A percentile compares a stretch with the other conserved stretches of the same genome.
These are phyloP conservation scores for Millerozyma acaciae DNA, from an alignment of 805 yeast species.

Conservation along the genomic window DNA sequence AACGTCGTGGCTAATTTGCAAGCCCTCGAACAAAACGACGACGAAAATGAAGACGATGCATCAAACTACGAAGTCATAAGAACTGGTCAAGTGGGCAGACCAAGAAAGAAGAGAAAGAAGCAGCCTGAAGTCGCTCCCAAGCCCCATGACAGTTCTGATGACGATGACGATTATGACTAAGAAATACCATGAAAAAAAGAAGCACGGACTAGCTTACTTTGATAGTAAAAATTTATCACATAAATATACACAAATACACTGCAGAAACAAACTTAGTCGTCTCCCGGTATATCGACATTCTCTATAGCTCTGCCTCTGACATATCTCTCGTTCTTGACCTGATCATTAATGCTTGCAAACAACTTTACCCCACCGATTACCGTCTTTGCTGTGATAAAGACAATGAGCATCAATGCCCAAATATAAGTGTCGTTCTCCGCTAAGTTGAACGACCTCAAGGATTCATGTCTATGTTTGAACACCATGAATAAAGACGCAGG, in stretches of 20 bases:
- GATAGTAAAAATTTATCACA: too few species aligned
- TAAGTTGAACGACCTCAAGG: slow-evolving; percentile 1
- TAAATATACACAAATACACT: neutral
- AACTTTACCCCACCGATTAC: slow-evolving; percentile 8
- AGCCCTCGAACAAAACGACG: slow-evolving; percentile 14
- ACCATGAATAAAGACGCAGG: slow-evolving; percentile 8
- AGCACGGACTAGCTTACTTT: too few species aligned
- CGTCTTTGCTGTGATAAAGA: slow-evolving; percentile 11
- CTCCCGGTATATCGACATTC: slow-evolving; percentile 22
- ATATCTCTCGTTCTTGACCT: slow-evolving; percentile 55
- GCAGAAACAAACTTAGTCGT: slow-evolving; percentile 3
- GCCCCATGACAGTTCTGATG: slow-evolving; percentile 1
- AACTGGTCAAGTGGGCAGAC: slow-evolving; percentile 6
- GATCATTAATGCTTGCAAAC: slow-evolving; percentile 28
- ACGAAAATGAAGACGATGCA: slow-evolving; percentile 11
- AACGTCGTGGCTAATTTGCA: slow-evolving; percentile 6
- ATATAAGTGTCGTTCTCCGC: slow-evolving; percentile 8
- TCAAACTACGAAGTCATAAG: slow-evolving; percentile 1
- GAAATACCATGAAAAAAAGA: slow-evolving; percentile 1
- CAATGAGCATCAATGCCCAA: slow-evolving; percentile 9
- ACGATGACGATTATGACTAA: slow-evolving; percentile 1
- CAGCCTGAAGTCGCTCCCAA: slow-evolving; percentile 4
- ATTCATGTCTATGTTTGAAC: slow-evolving; percentile 3
- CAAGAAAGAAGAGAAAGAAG: slow-evolving; percentile 8
- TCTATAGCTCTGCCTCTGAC: slow-evolving; percentile 55